These are phyloP conservation scores for Fraxinus excelsior DNA, from an alignment of 257 asterid genomes.

Conservation along the genomic window DNA sequence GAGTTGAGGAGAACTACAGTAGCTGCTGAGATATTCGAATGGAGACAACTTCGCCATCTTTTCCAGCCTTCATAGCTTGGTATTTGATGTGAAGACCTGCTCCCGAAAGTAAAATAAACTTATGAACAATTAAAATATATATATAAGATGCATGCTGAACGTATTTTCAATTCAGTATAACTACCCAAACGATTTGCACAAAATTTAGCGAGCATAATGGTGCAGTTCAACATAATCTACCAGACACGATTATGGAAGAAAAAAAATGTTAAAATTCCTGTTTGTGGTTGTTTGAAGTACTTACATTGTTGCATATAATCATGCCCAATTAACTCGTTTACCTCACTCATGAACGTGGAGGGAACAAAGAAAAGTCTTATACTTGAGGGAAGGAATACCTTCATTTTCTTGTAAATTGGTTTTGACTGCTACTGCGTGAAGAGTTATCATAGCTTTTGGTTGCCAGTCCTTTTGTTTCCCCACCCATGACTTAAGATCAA, in stretches of 20 bases:
- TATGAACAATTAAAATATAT: conserved; percentile 12
- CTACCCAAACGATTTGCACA: neutral
- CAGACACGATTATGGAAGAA: neutral
- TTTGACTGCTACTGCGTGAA: conserved; percentile 80
- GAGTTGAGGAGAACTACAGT: conserved; percentile 33
- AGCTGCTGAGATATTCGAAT: conserved; percentile 90
- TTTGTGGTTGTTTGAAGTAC: neutral
- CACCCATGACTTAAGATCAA: conserved; percentile 79
- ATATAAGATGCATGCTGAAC: neutral
- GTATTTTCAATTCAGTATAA: neutral
- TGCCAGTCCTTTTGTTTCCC: conserved; percentile 80
- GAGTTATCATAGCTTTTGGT: conserved; percentile 77
- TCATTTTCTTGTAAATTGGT: conserved; percentile 89
- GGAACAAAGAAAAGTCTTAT: neutral
- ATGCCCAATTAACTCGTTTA: neutral
- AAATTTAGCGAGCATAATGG: neutral
- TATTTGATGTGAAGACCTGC: conserved; percentile 81
- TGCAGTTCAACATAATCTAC: neutral
- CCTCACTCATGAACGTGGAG: neutral
- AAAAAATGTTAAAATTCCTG: neutral
- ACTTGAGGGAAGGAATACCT: conserved; percentile 45
- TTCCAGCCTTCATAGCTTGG: conserved; percentile 87
- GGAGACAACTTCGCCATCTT: conserved; percentile 75
- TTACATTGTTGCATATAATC: neutral
- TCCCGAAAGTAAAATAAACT: conserved; percentile 14